Evolutionary conservation across 2,329 filamentous ascomycete genomes (phyloP), one percentile per base, ranked within the genome.

Genomic region (Penicillium freii): DNA sequence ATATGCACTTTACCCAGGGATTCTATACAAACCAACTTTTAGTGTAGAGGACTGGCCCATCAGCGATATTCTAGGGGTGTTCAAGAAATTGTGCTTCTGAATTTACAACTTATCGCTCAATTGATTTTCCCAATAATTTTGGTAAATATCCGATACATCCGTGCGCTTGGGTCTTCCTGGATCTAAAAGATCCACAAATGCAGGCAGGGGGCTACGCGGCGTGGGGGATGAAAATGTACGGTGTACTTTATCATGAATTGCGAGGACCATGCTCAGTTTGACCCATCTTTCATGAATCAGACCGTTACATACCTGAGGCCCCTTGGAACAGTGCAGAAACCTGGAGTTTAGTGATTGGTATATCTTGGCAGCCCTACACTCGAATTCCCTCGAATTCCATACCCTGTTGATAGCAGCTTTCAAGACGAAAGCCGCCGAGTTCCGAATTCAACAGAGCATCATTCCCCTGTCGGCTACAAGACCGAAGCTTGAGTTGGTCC

Each of bases 401-500:
- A 2, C 13, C 27, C 7, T 46, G n/a, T 33, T 33, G 29, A 13
- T 11, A 33, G 27, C 19, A 33, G 19, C 11, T 17, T 17, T 29
- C 13, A 31, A 43, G 27, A 21, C 4, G 11, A 33, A 21, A 31
- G 21, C 6, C 1, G 3, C 15, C 4, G 21, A 21, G 27, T 11
- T 31, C n/a, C n/a, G 13, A 13, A n/a, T 38, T 54, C 40, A 34
- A 27, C 31, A 52, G 17, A 23, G 50, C 1, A 17, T 61, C 70
- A 6, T 69, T 79, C 39, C 66, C 3, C 58, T 75, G 1, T 66
- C 76, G 5, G 67, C 70, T 5, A 65, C 19, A 75, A 80, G 59
- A 68, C 71, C 15, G 74, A 75, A 0, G 76, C 75, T 11, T 68
- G 75, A 7, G 70, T 74, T 21, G 75, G 75, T 0, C 60, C 71